Conservation (phyloP, 306 rosid species). For the Vigna radiata region DNA sequence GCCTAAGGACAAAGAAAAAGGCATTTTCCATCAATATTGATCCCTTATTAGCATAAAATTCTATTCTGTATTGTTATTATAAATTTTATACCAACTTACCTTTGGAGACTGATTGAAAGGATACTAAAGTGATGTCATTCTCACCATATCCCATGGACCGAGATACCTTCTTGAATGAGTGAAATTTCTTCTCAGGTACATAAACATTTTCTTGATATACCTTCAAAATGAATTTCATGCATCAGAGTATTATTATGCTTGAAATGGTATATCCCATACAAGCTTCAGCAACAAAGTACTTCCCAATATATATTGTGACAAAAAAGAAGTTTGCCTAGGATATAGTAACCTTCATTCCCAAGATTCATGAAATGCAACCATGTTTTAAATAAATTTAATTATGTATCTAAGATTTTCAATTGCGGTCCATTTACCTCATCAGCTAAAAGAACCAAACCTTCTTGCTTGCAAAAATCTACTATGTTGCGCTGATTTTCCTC, state of each 20-base stretch:
- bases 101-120: conserved; percentile 92
- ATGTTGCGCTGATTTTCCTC: conserved; percentile 75
- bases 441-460: conserved; percentile 92
- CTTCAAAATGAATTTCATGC: conserved; percentile 47
- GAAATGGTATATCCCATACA: background rate
- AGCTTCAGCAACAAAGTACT: conserved; percentile 12
- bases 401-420: conserved; percentile 16
- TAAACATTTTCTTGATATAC: conserved; percentile 90
- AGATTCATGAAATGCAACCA: background rate
- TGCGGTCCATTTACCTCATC: conserved; percentile 75
- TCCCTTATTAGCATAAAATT: background rate
- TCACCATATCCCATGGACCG: conserved; percentile 88
- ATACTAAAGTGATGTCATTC: conserved; percentile 71
- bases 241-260: background rate
- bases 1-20: conserved; percentile 56
- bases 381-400: background rate
- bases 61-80: background rate
- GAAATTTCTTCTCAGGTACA: conserved; percentile 80
- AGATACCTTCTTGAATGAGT: conserved; percentile 86
- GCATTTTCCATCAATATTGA: conserved; percentile 13
- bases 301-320: conserved; percentile 6
- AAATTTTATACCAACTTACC: conserved; percentile 52
- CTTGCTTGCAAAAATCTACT: conserved; percentile 87
- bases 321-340: background rate
- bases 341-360: background rate